These are phyloP conservation scores for Eragrostis curvula DNA, from an alignment of 176 grass and related monocot genomes.

Conservation along the genomic window DNA sequence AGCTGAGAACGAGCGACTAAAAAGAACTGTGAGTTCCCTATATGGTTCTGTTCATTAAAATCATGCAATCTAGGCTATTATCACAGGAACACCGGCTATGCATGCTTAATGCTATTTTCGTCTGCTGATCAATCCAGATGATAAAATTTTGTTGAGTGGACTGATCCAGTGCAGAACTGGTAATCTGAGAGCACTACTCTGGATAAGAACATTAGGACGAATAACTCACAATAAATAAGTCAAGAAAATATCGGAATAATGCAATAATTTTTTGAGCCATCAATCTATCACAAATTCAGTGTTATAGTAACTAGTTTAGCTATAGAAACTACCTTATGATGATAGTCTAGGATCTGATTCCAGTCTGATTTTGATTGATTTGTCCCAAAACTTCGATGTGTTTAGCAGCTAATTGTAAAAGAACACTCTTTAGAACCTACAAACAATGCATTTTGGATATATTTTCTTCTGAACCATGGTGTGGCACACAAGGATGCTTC, in stretches of 20 bases:
- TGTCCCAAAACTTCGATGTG: not conserved
- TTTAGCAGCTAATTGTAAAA: not conserved
- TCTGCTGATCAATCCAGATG: not conserved
- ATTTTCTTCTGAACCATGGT: too few relatives aligned
- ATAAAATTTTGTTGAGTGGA: not conserved
- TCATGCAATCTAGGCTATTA: not conserved
- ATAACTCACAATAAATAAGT: not conserved
- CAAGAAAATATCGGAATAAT: not conserved
- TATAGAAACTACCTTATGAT: not conserved
- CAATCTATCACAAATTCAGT: not conserved
- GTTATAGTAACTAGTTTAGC: not conserved
- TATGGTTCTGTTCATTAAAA: not conserved
- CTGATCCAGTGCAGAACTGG: not conserved
- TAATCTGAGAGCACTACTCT: not conserved
- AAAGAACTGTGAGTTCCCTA: slow-evolving; percentile 3
- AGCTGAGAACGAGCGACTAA: slow-evolving; percentile 33
- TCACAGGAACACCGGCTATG: not conserved
- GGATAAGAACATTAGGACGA: not conserved
- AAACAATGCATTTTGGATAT: not conserved
- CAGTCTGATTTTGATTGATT: not conserved
- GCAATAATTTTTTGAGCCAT: not conserved
- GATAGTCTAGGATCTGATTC: not conserved
- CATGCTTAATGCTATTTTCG: not conserved
- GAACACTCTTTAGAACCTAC: not conserved
- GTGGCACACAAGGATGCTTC: not conserved